Evolutionary conservation across 176 grass and related monocot genomes (phyloP), one percentile per base, ranked within the genome.

Genomic region (Musa schizocarpa): DNA sequence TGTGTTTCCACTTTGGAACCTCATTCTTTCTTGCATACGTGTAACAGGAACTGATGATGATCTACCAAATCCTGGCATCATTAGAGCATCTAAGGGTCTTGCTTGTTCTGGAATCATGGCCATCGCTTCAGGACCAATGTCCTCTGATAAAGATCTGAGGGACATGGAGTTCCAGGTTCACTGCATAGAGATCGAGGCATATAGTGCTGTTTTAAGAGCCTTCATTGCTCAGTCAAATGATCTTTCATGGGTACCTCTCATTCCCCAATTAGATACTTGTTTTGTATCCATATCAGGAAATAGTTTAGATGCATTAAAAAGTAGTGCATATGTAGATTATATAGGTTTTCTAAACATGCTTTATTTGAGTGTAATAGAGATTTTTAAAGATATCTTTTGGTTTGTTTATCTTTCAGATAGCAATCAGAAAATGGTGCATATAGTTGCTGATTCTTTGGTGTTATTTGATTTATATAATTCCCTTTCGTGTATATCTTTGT

Each of bases 191-290:
- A 68, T 74, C 56, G 78, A 78, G 80, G 92, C 89, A 48, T 96
- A 92, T 82, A 49, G 67, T 68, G 68, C 55, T 75, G 88, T 92
- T 67, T 87, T 96, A 74, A 88, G 86, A 87, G 82, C 80, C 52
- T 96, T 87, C 66, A 80, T 25, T 87, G 86, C 82, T 70, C 72
- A 85, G 83, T 85, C 82, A 71, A 56, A 83, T 63, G 82, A 63
- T 29, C 84, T 89, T 82, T 89, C 84, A 83, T 80, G 63, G 88
- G 88, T 92, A 92, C 22, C 34, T 83, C n/a, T 74, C 13, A 51
- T 7, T 59, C 5, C 24, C 8, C 72, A 52, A 25, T 20, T 73
- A 0, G 34, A 6, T 43, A 43, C 34, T 24, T 64, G 61, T 86
- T 54, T 23, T 62, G 1, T 50, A 21, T 87, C 27, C 48, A 57